Conservation (phyloP, 805 yeast species). For the Hanseniaspora meyeri region DNA sequence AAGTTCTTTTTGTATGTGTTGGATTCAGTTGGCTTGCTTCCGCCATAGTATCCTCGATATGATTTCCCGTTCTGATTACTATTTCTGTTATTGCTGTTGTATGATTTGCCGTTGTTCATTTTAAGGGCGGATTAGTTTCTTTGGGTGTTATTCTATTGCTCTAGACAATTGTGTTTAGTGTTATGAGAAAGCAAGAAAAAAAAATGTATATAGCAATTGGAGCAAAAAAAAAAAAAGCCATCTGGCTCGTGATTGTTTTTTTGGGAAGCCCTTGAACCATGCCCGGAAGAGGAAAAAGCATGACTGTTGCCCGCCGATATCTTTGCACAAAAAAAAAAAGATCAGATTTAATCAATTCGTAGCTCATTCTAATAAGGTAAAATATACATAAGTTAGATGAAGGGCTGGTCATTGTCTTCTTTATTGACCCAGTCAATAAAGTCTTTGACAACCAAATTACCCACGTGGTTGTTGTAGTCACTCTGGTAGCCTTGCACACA, state of each 20-base stretch:
- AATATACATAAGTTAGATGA: too few relatives aligned
- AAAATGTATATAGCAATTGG: too few relatives aligned
- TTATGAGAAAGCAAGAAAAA: too few relatives aligned
- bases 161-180: neutral
- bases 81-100: neutral
- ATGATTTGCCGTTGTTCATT: neutral
- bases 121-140: neutral
- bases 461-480: constrained; percentile 3
- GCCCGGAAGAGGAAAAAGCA: too few relatives aligned
- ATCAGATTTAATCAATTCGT: too few relatives aligned
- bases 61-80: neutral
- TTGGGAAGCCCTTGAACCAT: too few relatives aligned
- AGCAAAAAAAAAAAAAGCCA: too few relatives aligned
- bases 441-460: constrained; percentile 1
- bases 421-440: neutral
- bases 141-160: neutral
- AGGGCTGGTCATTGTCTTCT: neutral
- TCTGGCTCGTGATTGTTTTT: too few relatives aligned
- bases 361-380: too few relatives aligned
- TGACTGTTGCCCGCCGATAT: too few relatives aligned
- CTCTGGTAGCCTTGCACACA: neutral
- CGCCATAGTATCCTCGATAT: neutral
- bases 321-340: too few relatives aligned
- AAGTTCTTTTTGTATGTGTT: neutral
- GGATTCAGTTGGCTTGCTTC: neutral